A percentile compares a stretch with the other conserved stretches of the same genome.
Conservation (phyloP, 1,284 basidiomycete species). For the Tylopilus sp. region DNA sequence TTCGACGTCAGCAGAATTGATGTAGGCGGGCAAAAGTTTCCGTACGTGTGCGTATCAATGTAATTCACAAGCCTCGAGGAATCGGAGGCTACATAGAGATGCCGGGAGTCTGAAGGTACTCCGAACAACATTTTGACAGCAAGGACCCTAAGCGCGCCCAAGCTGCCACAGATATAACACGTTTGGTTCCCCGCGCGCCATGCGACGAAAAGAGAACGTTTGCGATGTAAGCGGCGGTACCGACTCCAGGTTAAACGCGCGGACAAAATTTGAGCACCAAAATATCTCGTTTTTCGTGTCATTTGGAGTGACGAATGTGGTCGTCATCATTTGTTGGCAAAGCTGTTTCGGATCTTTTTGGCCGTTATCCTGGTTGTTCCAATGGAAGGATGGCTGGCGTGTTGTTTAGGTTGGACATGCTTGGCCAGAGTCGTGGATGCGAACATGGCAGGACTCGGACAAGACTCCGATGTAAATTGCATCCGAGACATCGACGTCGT, state of each 20-base stretch:
- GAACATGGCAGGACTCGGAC: too few relatives aligned
- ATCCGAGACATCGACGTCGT: too few relatives aligned
- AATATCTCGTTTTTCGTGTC: too few relatives aligned
- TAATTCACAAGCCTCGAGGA: neutral
- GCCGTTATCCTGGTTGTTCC: neutral
- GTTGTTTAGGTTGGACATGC: neutral
- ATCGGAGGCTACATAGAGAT: neutral
- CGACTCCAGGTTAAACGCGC: neutral
- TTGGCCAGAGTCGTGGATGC: neutral
- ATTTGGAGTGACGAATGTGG: too few relatives aligned
- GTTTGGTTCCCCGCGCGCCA: neutral
- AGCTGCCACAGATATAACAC: neutral
- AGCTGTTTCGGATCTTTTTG: neutral
- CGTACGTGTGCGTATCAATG: neutral
- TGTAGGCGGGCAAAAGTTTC: neutral
- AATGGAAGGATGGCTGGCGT: neutral
- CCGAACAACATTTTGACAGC: neutral
- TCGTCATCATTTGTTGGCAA: neutral
- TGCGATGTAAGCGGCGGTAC: too few relatives aligned
- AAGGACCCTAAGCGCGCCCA: conserved; percentile 1
- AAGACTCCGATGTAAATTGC: too few relatives aligned
- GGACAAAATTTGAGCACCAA: neutral
- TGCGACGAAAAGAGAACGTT: neutral
- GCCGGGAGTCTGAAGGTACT: neutral
- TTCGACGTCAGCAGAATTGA: neutral